Percentiles rank a stretch among this genome's conserved stretches.
These are phyloP conservation scores for Termitomyces sp. DNA, from an alignment of 768 basidiomycete species.

Conservation along the genomic window DNA sequence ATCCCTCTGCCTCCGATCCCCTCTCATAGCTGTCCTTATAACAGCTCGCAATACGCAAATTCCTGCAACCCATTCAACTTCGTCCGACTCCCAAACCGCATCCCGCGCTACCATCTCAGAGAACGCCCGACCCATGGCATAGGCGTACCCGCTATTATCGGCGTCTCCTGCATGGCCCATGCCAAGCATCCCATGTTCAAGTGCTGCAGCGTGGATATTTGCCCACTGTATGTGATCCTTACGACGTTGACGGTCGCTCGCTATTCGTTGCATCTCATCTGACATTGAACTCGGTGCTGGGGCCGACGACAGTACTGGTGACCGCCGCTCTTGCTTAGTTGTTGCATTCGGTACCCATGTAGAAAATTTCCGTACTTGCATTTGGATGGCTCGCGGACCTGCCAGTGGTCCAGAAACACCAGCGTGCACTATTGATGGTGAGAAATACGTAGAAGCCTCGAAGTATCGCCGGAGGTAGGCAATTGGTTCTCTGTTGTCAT, in stretches of 20 bases:
- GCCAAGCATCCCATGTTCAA: slow-evolving; percentile 53
- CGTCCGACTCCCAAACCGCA: slow-evolving; percentile 62
- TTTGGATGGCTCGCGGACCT: slow-evolving; percentile 55
- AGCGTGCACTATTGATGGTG: slow-evolving; percentile 46
- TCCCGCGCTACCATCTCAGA: slow-evolving; percentile 63
- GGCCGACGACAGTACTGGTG: slow-evolving; percentile 13
- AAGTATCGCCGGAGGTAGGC: slow-evolving; percentile 46
- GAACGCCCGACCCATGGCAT: slow-evolving; percentile 42
- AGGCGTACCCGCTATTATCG: slow-evolving; percentile 40
- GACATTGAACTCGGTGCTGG: slow-evolving; percentile 21
- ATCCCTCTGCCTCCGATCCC: slow-evolving; percentile 43
- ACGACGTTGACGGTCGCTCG: slow-evolving; percentile 52
- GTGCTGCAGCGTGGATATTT: slow-evolving; percentile 59
- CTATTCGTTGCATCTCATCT: slow-evolving; percentile 64
- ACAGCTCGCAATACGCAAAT: slow-evolving; percentile 55
- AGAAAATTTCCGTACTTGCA: slow-evolving; percentile 53
- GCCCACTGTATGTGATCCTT: slow-evolving; percentile 70
- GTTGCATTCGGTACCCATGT: slow-evolving; percentile 43
- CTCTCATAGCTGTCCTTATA: slow-evolving; percentile 49
- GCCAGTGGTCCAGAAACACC: slow-evolving; percentile 53
- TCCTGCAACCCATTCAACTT: slow-evolving; percentile 68
- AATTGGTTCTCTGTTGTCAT: slow-evolving; percentile 34
- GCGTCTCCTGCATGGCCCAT: slow-evolving; percentile 36
- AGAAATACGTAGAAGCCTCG: slow-evolving; percentile 50
- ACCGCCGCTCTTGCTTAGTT: slow-evolving; percentile 5